phyloP scores from a whole-genome alignment of 805 yeast species.

The Starmerella asiatica region DNA sequence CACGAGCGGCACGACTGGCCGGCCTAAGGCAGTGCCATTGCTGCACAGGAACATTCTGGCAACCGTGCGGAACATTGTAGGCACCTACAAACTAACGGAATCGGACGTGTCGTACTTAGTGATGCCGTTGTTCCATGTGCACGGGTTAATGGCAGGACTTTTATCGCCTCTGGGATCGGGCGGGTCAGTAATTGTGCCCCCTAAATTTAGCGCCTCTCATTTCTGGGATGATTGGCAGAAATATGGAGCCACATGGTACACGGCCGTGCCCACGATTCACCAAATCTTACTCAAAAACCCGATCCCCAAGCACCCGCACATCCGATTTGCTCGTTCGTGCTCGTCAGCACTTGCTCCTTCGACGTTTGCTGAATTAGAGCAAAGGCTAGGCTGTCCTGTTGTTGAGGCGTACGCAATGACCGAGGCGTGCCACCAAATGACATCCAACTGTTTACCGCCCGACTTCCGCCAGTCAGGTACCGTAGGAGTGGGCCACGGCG shows the following conservation, averaged over 20 bases:
- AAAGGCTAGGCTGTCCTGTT: slow-evolving; percentile 50
- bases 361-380: slow-evolving; percentile 45
- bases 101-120: slow-evolving; percentile 48
- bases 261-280: slow-evolving; percentile 69
- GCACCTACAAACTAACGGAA: slow-evolving; percentile 40
- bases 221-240: slow-evolving; percentile 48
- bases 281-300: slow-evolving; percentile 44
- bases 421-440: slow-evolving; percentile 70
- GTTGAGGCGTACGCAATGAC: slow-evolving; percentile 73
- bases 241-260: slow-evolving; percentile 51
- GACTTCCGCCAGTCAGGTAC: slow-evolving; percentile 56
- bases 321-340: slow-evolving; percentile 59
- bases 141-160: slow-evolving; percentile 55
- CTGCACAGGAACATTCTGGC: slow-evolving; percentile 50
- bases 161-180: slow-evolving; percentile 47
- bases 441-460: slow-evolving; percentile 55
- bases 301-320: slow-evolving; percentile 34
- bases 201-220: slow-evolving; percentile 42
- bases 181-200: slow-evolving; percentile 51
- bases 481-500: slow-evolving; percentile 62
- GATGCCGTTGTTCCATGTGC: slow-evolving; percentile 70
- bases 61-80: slow-evolving; percentile 44
- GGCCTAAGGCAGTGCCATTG: slow-evolving; percentile 63
- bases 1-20: slow-evolving; percentile 66
- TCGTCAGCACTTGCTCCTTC: slow-evolving; percentile 59